Base-by-base conservation (phyloP, 345 rosid genomes). In the Salix suchowensis region DNA sequence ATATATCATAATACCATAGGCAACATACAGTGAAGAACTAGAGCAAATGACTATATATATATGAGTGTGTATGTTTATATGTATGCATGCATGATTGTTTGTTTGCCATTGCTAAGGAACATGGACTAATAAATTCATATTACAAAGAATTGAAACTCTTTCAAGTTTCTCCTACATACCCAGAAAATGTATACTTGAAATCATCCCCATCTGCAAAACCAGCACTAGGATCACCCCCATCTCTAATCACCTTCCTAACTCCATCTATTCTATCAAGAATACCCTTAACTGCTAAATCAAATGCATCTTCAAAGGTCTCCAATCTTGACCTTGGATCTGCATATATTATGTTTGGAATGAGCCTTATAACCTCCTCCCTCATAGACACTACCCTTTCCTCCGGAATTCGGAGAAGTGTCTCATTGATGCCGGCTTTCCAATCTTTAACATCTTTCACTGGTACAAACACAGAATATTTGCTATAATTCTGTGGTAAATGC, bases 201-300 rank as follows among this genome's bases (percentile, higher is more conserved):
- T 80, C 76, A 72, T 80, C 83, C 61, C 70, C 61, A 15, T 80
- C 83, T 23, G 83, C 83, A 76, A 76, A 80, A 67, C 83, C 79
- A 76, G 72, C 6, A 40, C 76, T 72, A 58, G 83, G 83, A 72
- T 80, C 83, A 62, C 68, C 68, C 19, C 83, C 83, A 61, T 72
- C 74, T 68, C 30, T 67, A 58, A 46, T 67, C 2, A 37, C 19
- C 23, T n/a, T 68, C 54, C 79, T 76, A 60, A 80, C 76, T 54
- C 68, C 48, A 23, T 76, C 83, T 52, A 80, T 61, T 62, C 77
- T 71, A 32, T 80, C 76, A 30, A 80, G 79, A 46, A 80, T 76
- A 60, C 83, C 83, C 70, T 80, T 67, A 7, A 80, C 69, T 21
- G 83, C 79, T 42, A 80, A 71, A 76, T 80, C 83, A 76, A 80